These are phyloP conservation scores for Pyrenophora teres DNA, from an alignment of 2,329 filamentous ascomycete species.

Conservation along the genomic window DNA sequence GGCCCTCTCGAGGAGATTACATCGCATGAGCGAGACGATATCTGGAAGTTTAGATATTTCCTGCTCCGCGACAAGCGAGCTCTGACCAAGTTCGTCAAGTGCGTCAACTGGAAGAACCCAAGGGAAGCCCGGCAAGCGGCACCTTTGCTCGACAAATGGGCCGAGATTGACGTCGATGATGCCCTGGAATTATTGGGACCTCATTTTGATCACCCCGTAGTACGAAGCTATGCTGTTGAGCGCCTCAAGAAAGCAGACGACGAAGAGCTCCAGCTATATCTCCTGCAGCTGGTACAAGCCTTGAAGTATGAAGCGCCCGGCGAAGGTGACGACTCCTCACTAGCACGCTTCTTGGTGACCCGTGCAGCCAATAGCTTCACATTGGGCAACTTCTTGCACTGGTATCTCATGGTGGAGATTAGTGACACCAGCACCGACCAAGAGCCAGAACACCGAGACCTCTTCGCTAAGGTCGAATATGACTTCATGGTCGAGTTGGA, in stretches of 20 bases:
- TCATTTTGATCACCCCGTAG: constrained; percentile 83
- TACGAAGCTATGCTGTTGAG: constrained; percentile 92
- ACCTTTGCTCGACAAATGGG: constrained; percentile 90
- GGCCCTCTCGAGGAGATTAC: constrained; percentile 87
- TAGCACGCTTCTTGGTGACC: constrained; percentile 86
- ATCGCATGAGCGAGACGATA: constrained; percentile 89
- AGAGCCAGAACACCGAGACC: constrained; percentile 73
- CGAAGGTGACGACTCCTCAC: constrained; percentile 76
- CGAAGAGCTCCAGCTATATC: constrained; percentile 85
- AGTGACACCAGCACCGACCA: constrained; percentile 80
- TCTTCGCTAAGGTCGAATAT: constrained; percentile 92
- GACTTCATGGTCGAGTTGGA: constrained; percentile 93
- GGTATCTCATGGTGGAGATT: constrained; percentile 98
- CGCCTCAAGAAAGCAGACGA: constrained; percentile 90
- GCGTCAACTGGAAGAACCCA: constrained; percentile 88
- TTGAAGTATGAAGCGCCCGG: constrained; percentile 69
- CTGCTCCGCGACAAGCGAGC: constrained; percentile 84
- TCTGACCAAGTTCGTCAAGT: constrained; percentile 96
- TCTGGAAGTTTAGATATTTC: constrained; percentile 98
- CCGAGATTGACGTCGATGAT: constrained; percentile 95
- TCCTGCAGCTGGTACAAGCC: constrained; percentile 92
- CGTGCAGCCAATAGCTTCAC: constrained; percentile 86
- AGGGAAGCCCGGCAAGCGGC: constrained; percentile 87
- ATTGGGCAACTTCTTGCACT: constrained; percentile 93
- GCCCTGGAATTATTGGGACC: constrained; percentile 92